Evolutionary conservation across 2,329 filamentous ascomycete genomes (phyloP).

Genomic region (Fusarium illudens): DNA sequence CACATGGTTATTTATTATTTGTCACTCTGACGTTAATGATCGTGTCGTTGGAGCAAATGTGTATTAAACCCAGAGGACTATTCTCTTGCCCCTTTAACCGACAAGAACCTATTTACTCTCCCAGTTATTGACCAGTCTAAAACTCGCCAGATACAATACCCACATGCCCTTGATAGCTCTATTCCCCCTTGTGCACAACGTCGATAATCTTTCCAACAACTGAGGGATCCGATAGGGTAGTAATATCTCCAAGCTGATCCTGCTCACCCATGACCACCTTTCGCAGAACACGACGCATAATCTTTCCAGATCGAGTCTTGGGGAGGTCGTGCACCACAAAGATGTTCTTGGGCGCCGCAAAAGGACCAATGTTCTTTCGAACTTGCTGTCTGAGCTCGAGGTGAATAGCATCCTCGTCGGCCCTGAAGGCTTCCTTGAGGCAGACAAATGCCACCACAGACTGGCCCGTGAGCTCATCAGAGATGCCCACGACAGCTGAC

Average conservation of each 20-base stretch:
- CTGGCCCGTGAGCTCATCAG: constrained; percentile 91
- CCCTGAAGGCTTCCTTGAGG: constrained; percentile 63
- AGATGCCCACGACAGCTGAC: constrained; percentile 88
- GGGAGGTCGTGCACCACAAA: constrained; percentile 88
- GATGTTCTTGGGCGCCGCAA: constrained; percentile 90
- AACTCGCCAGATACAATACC: neutral
- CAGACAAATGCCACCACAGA: constrained; percentile 93
- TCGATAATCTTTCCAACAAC: constrained; percentile 88
- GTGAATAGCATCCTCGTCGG: constrained; percentile 72
- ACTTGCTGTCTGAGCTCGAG: constrained; percentile 92
- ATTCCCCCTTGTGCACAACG: constrained; percentile 20
- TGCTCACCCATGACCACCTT: constrained; percentile 96
- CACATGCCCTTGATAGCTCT: neutral
- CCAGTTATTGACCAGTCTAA: neutral
- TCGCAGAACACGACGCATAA: constrained; percentile 91
- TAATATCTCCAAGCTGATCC: constrained; percentile 88
- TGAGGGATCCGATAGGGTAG: constrained; percentile 86
- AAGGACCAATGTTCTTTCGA: constrained; percentile 91
- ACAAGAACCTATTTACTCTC: neutral
- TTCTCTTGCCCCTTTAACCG: neutral
- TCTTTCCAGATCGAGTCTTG: constrained; percentile 95
- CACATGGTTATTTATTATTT: neutral
- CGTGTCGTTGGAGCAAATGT: neutral
- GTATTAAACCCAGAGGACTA: neutral
- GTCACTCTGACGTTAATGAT: too few species aligned